A percentile compares a stretch with the other conserved stretches of the same genome.
phyloP scores from a whole-genome alignment of 495 filamentous ascomycete genomes.

The Penicillium waksmanii region DNA sequence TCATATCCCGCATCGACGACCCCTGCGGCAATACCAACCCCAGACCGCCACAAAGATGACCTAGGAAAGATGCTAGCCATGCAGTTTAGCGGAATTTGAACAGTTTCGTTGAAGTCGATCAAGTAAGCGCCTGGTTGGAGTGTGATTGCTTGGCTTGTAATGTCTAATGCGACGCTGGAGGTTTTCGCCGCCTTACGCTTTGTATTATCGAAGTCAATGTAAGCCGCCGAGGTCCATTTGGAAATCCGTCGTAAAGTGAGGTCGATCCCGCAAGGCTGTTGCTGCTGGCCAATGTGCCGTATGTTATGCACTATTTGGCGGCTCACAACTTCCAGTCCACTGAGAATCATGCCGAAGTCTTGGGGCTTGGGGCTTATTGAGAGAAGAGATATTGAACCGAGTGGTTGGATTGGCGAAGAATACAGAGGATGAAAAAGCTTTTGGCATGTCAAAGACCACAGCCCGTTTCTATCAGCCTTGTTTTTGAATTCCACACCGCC shows the following conservation, averaged over 20 bases:
- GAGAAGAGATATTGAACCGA: too few species aligned
- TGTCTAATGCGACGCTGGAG: constrained; percentile 27
- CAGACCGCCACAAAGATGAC: constrained; percentile 46
- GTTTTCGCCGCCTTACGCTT: constrained; percentile 36
- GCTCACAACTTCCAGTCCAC: constrained; percentile 20
- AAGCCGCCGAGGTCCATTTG: constrained; percentile 40
- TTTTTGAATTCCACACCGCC: too few species aligned
- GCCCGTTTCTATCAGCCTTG: too few species aligned
- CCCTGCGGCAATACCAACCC: constrained; percentile 40
- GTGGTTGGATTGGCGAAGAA: too few species aligned
- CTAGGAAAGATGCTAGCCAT: constrained; percentile 46
- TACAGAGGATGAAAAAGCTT: too few species aligned
- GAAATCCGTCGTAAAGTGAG: constrained; percentile 40
- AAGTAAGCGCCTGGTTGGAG: constrained; percentile 42
- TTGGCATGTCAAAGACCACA: too few species aligned
- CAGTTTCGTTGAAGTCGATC: constrained; percentile 53
- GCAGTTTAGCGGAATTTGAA: constrained; percentile 39
- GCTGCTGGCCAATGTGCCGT: constrained; percentile 29
- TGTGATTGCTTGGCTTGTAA: constrained; percentile 14
- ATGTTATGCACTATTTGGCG: constrained; percentile 40
- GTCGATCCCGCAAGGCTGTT: constrained; percentile 50
- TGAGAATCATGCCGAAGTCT: neutral
- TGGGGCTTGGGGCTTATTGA: too few species aligned
- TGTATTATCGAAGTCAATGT: constrained; percentile 49
- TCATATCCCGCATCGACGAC: constrained; percentile 53